These are phyloP conservation scores for Chionographis japonica DNA, from an alignment of 106 monocot species.

Conservation along the genomic window DNA sequence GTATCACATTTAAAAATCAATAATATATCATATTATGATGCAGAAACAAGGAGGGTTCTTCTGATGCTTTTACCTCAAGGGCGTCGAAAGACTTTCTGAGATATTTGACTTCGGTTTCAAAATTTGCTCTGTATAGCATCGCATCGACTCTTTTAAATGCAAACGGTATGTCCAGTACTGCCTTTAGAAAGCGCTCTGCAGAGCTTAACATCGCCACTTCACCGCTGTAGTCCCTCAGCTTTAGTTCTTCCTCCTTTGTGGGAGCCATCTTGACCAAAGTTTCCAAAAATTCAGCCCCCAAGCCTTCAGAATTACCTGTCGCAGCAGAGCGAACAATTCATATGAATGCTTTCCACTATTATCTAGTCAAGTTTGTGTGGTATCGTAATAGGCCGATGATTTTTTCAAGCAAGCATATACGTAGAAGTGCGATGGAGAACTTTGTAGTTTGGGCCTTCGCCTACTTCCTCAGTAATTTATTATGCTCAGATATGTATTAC, in stretches of 20 bases:
- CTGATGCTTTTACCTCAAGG: constrained; percentile 55
- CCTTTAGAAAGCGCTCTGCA: constrained; percentile 72
- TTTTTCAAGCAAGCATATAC: not conserved
- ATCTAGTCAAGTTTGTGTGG: not conserved
- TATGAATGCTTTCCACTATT: not conserved
- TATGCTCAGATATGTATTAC: not conserved
- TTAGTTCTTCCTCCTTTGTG: constrained; percentile 84
- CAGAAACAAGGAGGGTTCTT: not conserved
- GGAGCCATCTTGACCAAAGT: constrained; percentile 87
- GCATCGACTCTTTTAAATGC: constrained; percentile 81
- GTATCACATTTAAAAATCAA: not conserved
- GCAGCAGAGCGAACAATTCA: not conserved
- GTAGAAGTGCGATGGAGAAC: too few species aligned
- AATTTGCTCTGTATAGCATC: constrained; percentile 76
- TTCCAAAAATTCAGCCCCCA: constrained; percentile 77
- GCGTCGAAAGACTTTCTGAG: constrained; percentile 47
- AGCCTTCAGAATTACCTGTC: constrained; percentile 66
- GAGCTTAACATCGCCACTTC: constrained; percentile 61
- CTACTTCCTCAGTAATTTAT: too few species aligned
- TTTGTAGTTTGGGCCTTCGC: too few species aligned
- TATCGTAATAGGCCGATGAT: too few species aligned
- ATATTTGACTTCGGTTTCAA: constrained; percentile 73
- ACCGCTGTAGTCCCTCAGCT: constrained; percentile 53
- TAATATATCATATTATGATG: too few species aligned
- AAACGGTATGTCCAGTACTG: constrained; percentile 70